phyloP scores from a whole-genome alignment of 108 stramenopile species.

The Nitzschia sp. region DNA sequence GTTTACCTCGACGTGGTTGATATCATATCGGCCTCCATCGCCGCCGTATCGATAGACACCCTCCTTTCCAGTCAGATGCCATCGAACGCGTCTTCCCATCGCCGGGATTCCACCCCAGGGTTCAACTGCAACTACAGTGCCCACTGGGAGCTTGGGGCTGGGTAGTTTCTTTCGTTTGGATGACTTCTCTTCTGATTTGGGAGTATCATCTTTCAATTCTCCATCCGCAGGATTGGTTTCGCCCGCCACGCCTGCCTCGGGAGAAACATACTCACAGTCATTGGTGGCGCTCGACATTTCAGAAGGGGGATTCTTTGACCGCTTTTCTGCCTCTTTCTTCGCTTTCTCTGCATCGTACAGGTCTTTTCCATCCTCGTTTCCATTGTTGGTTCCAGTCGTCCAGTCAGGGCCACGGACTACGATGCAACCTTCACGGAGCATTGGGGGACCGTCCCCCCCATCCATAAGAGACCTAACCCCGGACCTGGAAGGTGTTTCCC shows the following conservation, averaged over 20 bases:
- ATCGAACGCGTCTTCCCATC: slow-evolving; percentile 68
- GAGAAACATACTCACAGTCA: not conserved
- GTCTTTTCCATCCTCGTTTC: slow-evolving; percentile 74
- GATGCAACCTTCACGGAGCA: slow-evolving; percentile 66
- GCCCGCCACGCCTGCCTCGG: not conserved
- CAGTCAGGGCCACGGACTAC: slow-evolving; percentile 81
- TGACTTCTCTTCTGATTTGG: slow-evolving; percentile 25
- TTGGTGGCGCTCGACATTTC: not conserved
- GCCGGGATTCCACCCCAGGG: slow-evolving; percentile 74
- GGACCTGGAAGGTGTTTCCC: slow-evolving; percentile 66
- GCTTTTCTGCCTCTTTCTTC: slow-evolving; percentile 52
- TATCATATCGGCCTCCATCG: slow-evolving; percentile 82
- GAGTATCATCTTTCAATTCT: not conserved
- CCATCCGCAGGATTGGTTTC: not conserved
- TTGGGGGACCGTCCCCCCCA: slow-evolving; percentile 86
- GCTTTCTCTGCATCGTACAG: slow-evolving; percentile 68
- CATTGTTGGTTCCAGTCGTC: slow-evolving; percentile 33
- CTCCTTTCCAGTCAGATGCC: slow-evolving; percentile 81
- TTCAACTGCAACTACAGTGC: slow-evolving; percentile 77
- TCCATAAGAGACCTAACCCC: slow-evolving; percentile 77
- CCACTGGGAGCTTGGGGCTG: slow-evolving; percentile 72
- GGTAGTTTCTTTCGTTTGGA: slow-evolving; percentile 63
- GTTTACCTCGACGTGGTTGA: slow-evolving; percentile 80
- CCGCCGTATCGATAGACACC: slow-evolving; percentile 86
- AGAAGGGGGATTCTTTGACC: slow-evolving; percentile 16